Percentiles rank a stretch among this genome's conserved stretches.
These are phyloP conservation scores for Prunus campanulata DNA, from an alignment of 306 rosid species.

Conservation along the genomic window DNA sequence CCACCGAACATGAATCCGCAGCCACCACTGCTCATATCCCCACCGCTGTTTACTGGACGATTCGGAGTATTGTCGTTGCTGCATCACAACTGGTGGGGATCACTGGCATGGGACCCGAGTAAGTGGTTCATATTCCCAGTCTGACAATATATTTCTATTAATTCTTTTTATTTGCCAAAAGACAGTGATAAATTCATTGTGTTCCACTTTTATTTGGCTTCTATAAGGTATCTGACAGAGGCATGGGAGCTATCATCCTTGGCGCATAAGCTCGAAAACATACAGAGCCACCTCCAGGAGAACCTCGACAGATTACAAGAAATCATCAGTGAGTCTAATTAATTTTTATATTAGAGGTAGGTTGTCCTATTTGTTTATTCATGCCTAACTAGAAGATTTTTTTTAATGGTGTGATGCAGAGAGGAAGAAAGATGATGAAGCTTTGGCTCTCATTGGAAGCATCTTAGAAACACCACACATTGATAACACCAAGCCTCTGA, in stretches of 20 bases:
- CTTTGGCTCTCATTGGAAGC: constrained; percentile 24
- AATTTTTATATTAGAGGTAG: neutral
- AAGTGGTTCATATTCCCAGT: neutral
- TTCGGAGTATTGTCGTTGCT: constrained; percentile 50
- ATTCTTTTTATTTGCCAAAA: neutral
- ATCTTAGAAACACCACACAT: constrained; percentile 39
- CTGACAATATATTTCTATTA: neutral
- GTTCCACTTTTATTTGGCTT: neutral
- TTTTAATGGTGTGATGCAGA: constrained; percentile 33
- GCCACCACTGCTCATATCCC: constrained; percentile 40
- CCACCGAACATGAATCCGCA: constrained; percentile 29
- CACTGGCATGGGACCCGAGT: constrained; percentile 47
- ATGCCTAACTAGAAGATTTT: neutral
- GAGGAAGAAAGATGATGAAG: constrained; percentile 44
- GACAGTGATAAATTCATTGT: neutral
- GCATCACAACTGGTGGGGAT: constrained; percentile 49
- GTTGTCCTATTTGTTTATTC: neutral
- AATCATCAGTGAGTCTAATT: constrained; percentile 14
- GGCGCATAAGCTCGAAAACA: constrained; percentile 54
- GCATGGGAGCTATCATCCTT: constrained; percentile 73
- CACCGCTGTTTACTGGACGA: constrained; percentile 66
- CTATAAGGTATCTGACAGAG: constrained; percentile 47
- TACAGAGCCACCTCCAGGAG: constrained; percentile 47
- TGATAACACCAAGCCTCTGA: constrained; percentile 51
- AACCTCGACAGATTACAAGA: neutral